phyloP scores from a whole-genome alignment of 2,329 filamentous ascomycete species.

The Calonectria fujianensis region DNA sequence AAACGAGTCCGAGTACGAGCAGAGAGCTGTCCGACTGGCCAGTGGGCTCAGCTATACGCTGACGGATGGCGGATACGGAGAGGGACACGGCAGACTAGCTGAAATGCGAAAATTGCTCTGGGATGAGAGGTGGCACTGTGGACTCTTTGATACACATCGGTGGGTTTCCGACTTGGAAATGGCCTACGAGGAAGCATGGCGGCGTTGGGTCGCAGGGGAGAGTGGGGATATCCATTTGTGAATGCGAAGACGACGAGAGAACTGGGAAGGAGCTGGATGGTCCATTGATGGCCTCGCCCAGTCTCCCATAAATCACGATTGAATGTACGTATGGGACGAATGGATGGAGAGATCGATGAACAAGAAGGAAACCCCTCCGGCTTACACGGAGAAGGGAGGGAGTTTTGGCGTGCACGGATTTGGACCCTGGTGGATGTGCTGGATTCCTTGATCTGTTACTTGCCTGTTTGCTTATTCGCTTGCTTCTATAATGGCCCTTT shows the following conservation, averaged over 20 bases:
- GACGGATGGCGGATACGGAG: constrained; percentile 66
- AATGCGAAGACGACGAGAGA: constrained; percentile 16
- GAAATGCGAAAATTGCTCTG: constrained; percentile 89
- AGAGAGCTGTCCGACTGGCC: constrained; percentile 81
- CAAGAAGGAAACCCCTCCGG: not conserved
- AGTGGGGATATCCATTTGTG: constrained; percentile 94
- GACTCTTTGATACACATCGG: constrained; percentile 90
- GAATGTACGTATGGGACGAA: not conserved
- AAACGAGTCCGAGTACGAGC: constrained; percentile 90
- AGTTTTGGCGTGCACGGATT: constrained; percentile 27
- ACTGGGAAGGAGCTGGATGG: not conserved
- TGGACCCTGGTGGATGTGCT: not conserved
- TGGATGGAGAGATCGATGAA: not conserved
- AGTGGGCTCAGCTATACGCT: constrained; percentile 76
- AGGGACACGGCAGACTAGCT: constrained; percentile 81
- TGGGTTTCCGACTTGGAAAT: constrained; percentile 94
- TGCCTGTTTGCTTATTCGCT: constrained; percentile 7
- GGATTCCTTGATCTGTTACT: constrained; percentile 27
- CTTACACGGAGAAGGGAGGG: constrained; percentile 3
- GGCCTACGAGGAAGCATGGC: constrained; percentile 93
- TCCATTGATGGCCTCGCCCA: not conserved
- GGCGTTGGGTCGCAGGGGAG: constrained; percentile 87
- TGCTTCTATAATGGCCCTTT: constrained; percentile 19
- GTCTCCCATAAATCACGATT: not conserved
- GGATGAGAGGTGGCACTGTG: constrained; percentile 88